Percentiles rank a stretch among this genome's conserved stretches.
Evolutionary conservation across 805 yeast species (phyloP).

Genomic region (Saturnispora saitoi): DNA sequence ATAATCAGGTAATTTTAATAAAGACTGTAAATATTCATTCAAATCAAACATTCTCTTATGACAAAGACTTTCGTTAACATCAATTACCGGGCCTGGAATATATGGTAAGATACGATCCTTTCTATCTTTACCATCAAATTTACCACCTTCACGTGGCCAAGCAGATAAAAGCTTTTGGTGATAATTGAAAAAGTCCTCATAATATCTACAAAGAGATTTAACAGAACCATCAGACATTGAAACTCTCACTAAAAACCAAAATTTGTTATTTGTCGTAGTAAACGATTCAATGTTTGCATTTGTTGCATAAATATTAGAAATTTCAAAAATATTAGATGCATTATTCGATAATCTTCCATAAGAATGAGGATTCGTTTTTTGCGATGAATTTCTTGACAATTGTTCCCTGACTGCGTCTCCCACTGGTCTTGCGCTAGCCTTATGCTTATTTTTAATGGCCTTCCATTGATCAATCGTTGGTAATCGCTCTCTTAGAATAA

Average conservation of each 20-base stretch:
- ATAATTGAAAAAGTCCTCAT: conserved; percentile 92
- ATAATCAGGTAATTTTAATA: conserved; percentile 66
- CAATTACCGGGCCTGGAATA: conserved; percentile 92
- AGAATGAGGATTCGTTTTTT: conserved; percentile 1
- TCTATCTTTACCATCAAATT: conserved; percentile 60
- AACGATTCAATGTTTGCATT: conserved; percentile 73
- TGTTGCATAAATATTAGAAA: conserved; percentile 29
- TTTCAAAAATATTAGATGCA: conserved; percentile 1
- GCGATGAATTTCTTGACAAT: conserved; percentile 3
- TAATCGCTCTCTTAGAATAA: conserved; percentile 54
- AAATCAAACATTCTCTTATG: conserved; percentile 47
- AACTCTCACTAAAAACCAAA: conserved; percentile 75
- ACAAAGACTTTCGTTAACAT: conserved; percentile 67
- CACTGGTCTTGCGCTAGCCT: conserved; percentile 63
- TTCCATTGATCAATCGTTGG: conserved; percentile 98
- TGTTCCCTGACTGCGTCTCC: conserved; percentile 16
- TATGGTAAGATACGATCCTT: conserved; percentile 80
- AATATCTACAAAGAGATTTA: conserved; percentile 74
- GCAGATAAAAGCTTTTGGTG: conserved; percentile 75
- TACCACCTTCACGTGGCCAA: conserved; percentile 91
- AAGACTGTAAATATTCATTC: conserved; percentile 41
- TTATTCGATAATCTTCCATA: not conserved
- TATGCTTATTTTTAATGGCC: conserved; percentile 78
- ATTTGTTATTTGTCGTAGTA: conserved; percentile 74
- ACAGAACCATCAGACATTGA: conserved; percentile 57